A percentile compares a stretch with the other conserved stretches of the same genome.
Evolutionary conservation across 768 basidiomycete genomes (phyloP).

Genomic region (Russula compacta): DNA sequence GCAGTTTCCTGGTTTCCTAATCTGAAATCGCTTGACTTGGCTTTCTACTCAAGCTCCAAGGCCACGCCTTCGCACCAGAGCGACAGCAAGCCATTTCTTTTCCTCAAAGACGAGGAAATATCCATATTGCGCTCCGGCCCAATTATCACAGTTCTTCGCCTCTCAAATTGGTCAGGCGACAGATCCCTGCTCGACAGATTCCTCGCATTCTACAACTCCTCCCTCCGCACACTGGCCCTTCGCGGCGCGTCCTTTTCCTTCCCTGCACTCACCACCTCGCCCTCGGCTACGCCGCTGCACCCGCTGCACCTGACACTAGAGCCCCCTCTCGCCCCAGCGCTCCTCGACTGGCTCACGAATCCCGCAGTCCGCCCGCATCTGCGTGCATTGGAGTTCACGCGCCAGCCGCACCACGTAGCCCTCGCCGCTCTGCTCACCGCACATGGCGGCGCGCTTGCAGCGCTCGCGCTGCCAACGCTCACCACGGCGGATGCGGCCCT

Average conservation of each 20-base stretch:
- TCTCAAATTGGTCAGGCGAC: slow-evolving; percentile 68
- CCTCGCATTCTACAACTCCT: slow-evolving; percentile 49
- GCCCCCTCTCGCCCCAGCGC: slow-evolving; percentile 48
- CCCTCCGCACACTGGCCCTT: slow-evolving; percentile 45
- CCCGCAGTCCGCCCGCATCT: slow-evolving; percentile 28
- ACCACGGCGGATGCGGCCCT: slow-evolving; percentile 37
- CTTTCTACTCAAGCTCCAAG: slow-evolving; percentile 53
- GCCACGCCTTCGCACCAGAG: slow-evolving; percentile 17
- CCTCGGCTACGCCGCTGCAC: slow-evolving; percentile 18
- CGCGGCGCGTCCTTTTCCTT: slow-evolving; percentile 49
- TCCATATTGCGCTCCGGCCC: slow-evolving; percentile 48
- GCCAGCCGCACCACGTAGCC: slow-evolving; percentile 47
- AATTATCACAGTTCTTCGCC: slow-evolving; percentile 38
- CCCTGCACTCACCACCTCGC: slow-evolving; percentile 21
- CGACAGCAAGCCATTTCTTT: slow-evolving; percentile 11
- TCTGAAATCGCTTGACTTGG: slow-evolving; percentile 44
- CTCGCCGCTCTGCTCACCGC: slow-evolving; percentile 46
- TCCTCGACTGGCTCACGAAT: slow-evolving; percentile 59
- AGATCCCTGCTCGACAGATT: slow-evolving; percentile 47
- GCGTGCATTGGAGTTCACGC: slow-evolving; percentile 45
- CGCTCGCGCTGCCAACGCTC: slow-evolving; percentile 51
- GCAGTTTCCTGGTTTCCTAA: slow-evolving; percentile 54
- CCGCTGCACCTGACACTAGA: slow-evolving; percentile 42
- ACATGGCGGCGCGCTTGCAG: slow-evolving; percentile 41
- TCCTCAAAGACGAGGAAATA: slow-evolving; percentile 34